Percentiles rank a stretch among this genome's conserved stretches.
phyloP scores from a whole-genome alignment of 2,329 filamentous ascomycete species.

The Epichloe sylvatica region DNA sequence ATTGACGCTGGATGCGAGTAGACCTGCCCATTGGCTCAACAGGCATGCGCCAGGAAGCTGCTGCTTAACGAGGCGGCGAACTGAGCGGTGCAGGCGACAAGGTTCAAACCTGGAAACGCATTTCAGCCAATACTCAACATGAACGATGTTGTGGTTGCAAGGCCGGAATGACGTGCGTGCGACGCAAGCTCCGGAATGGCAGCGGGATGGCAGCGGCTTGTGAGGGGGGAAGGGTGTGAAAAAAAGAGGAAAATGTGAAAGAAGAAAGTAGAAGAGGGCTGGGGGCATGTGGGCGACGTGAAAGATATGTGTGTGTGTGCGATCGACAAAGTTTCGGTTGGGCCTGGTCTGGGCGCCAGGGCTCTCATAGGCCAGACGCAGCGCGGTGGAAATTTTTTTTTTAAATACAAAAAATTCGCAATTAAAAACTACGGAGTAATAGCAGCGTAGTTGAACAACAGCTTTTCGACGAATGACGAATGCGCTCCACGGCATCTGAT shows the following conservation, averaged over 20 bases:
- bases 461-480: no score
- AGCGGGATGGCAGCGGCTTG: background rate
- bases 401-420: background rate
- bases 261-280: background rate
- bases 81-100: background rate
- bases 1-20: no score
- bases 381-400: background rate
- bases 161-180: background rate
- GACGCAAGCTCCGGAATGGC: background rate
- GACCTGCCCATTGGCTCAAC: no score
- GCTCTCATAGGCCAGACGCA: background rate
- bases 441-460: no score
- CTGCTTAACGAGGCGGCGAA: background rate
- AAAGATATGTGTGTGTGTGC: no score
- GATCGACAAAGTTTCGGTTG: no score
- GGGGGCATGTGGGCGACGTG: background rate
- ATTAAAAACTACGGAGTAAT: no score
- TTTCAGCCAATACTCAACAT: background rate
- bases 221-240: background rate
- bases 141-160: background rate
- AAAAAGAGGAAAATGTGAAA: background rate
- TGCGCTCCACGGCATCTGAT: no score
- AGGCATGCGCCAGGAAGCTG: no score
- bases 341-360: background rate
- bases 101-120: background rate